phyloP scores from a whole-genome alignment of 805 yeast genomes.

The Metschnikowia chrysomelidarum region DNA sequence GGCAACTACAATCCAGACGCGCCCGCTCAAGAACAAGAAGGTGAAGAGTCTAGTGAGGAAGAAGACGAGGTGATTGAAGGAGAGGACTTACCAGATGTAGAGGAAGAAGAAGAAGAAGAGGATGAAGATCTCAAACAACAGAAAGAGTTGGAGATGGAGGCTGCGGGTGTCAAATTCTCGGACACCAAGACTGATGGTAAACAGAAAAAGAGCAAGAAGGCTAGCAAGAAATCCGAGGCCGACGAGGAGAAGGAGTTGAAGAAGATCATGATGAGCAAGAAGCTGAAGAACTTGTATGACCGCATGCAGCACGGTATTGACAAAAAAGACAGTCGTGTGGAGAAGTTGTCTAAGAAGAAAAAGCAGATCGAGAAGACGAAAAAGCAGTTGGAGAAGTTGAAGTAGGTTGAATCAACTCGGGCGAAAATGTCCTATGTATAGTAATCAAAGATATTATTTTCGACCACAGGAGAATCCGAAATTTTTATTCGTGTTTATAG shows the following conservation, averaged over 20 bases:
- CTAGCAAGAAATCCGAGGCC: slow-evolving; percentile 26
- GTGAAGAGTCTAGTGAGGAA: slow-evolving; percentile 43
- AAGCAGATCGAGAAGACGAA: slow-evolving; percentile 68
- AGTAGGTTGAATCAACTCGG: too few species aligned
- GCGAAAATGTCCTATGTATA: too few species aligned
- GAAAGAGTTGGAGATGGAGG: slow-evolving; percentile 75
- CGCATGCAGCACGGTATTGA: slow-evolving; percentile 91
- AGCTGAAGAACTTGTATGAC: slow-evolving; percentile 89
- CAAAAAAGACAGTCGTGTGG: slow-evolving; percentile 75
- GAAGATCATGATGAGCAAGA: slow-evolving; percentile 96
- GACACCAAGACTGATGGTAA: slow-evolving; percentile 38
- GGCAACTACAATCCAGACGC: slow-evolving; percentile 85
- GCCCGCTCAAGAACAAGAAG: slow-evolving; percentile 37
- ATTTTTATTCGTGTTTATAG: too few species aligned
- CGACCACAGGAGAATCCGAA: too few species aligned
- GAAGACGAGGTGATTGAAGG: slow-evolving; percentile 49
- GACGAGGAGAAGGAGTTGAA: slow-evolving; percentile 84
- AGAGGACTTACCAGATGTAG: slow-evolving; percentile 42
- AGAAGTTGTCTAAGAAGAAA: slow-evolving; percentile 64
- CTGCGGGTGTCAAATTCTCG: slow-evolving; percentile 78
- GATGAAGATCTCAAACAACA: slow-evolving; percentile 72
- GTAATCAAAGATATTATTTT: too few species aligned
- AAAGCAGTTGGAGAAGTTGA: slow-evolving; percentile 26
- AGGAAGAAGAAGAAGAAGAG: slow-evolving; percentile 46
- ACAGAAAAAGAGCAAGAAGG: slow-evolving; percentile 24